Evolutionary conservation across 768 basidiomycete species (phyloP), one percentile per base, ranked within the genome.

Genomic region (Gymnopilus junonius): DNA sequence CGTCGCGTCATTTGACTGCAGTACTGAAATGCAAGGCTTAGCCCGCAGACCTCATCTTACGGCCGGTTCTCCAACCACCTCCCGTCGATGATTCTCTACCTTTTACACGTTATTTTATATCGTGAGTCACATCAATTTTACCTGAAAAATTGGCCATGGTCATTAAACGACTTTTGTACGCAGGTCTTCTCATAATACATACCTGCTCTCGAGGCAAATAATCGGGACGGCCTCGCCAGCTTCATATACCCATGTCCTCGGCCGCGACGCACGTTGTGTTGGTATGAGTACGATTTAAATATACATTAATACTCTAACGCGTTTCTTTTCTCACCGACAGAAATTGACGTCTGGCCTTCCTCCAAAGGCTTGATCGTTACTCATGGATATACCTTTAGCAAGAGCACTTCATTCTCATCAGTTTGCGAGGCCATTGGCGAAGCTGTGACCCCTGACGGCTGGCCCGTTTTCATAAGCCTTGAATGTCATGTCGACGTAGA

Each of bases 141-240:
- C 32, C n/a, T 57, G 53, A 66, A 25, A 59, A 23, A n/a, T n/a
- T 40, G 27, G 32, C 60, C 37, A 57, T 31, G 23, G 27, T 31
- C n/a, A 42, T 53, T 34, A 23, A 55, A 37, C 46, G 23, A n/a
- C 3, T 23, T 6, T 21, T 46, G n/a, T 32, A 12, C 57, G 15
- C 70, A 86, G 87, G 4, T 85, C 87, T 1, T 88, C 87, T 0
- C 88, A 90, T 66, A 89, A 90, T 68, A 89, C 88, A 1, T 90
- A 90, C 65, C 80, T 90, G 0, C 74, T 88, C 2, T 79, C 84
- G 1, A 78, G 84, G 42, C 88, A 89, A 67, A 71, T 89, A 25
- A 71, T 86, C 15, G 88, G 87, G 3, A 77, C 76, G 37, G 74
- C 85, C 4, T 86, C 86, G 4, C 79, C 85, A 4, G 78, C 76